phyloP scores from a whole-genome alignment of 768 basidiomycete species.

The Sistotremastrum suecicum region DNA sequence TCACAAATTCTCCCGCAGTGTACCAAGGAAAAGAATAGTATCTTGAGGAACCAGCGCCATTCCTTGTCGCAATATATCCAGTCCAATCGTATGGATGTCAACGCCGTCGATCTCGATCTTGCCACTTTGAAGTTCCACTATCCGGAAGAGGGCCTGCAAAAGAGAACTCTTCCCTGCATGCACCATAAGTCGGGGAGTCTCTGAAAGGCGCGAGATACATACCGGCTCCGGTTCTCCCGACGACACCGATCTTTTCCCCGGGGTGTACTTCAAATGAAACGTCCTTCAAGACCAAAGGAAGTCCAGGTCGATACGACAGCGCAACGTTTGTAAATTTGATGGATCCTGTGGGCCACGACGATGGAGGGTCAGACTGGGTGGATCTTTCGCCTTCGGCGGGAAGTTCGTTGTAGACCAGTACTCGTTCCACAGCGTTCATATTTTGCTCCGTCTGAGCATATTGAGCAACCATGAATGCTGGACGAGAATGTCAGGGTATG shows the following conservation, averaged over 20 bases:
- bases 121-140: constrained; percentile 36
- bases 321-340: constrained; percentile 22
- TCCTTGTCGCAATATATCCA: constrained; percentile 36
- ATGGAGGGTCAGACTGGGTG: constrained; percentile 11
- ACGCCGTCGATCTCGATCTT: constrained; percentile 42
- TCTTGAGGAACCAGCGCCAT: constrained; percentile 63
- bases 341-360: constrained; percentile 12
- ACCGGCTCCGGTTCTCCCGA: constrained; percentile 24
- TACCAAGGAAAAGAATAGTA: constrained; percentile 35
- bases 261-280: constrained; percentile 22
- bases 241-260: constrained; percentile 30
- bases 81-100: constrained; percentile 38
- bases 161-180: constrained; percentile 4
- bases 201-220: neutral
- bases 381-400: constrained; percentile 17
- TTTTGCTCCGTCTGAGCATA: constrained; percentile 12
- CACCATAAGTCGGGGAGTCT: neutral
- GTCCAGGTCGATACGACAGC: constrained; percentile 21
- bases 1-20: constrained; percentile 32
- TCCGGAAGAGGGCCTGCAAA: constrained; percentile 5
- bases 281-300: constrained; percentile 26
- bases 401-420: constrained; percentile 22
- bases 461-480: constrained; percentile 4
- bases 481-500: neutral
- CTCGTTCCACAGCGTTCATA: constrained; percentile 21